phyloP scores from a whole-genome alignment of 352 stramenopile genomes.

The Phytophthora syringae region DNA sequence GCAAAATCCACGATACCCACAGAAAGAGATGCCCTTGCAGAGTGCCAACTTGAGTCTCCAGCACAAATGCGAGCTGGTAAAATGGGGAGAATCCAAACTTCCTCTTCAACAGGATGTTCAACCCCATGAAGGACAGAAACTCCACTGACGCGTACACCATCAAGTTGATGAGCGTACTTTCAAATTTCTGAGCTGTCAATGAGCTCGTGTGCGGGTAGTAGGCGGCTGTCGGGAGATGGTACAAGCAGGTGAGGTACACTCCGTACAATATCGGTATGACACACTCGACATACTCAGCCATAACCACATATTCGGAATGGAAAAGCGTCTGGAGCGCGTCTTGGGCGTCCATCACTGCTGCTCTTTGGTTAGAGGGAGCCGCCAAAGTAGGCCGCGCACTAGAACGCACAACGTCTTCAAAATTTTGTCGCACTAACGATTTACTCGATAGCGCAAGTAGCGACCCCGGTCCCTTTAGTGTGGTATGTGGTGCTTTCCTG shows the following conservation, averaged over 20 bases:
- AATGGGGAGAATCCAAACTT: slow-evolving; percentile 35
- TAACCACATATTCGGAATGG: slow-evolving; percentile 43
- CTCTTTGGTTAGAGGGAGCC: background rate
- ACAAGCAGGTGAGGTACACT: slow-evolving; percentile 29
- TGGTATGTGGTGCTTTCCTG: background rate
- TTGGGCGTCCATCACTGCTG: slow-evolving; percentile 5
- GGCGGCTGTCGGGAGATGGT: slow-evolving; percentile 31
- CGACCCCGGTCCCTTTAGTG: background rate
- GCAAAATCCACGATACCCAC: slow-evolving; percentile 37
- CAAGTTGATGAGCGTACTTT: slow-evolving; percentile 14
- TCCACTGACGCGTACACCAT: slow-evolving; percentile 32
- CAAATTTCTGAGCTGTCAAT: slow-evolving; percentile 12
- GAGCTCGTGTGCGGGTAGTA: slow-evolving; percentile 27
- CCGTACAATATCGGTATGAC: slow-evolving; percentile 39
- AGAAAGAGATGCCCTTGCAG: slow-evolving; percentile 36
- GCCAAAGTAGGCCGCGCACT: background rate
- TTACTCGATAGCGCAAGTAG: background rate
- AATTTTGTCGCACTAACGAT: background rate
- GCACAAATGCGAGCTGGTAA: slow-evolving; percentile 47
- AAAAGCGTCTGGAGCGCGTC: slow-evolving; percentile 42
- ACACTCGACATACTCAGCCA: slow-evolving; percentile 49
- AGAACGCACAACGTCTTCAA: background rate
- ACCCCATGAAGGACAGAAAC: slow-evolving; percentile 18
- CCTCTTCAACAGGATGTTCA: slow-evolving; percentile 15
- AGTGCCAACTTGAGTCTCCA: slow-evolving; percentile 34